Conservation (phyloP, 495 filamentous ascomycete species). For the Neurospora tetrasperma region DNA sequence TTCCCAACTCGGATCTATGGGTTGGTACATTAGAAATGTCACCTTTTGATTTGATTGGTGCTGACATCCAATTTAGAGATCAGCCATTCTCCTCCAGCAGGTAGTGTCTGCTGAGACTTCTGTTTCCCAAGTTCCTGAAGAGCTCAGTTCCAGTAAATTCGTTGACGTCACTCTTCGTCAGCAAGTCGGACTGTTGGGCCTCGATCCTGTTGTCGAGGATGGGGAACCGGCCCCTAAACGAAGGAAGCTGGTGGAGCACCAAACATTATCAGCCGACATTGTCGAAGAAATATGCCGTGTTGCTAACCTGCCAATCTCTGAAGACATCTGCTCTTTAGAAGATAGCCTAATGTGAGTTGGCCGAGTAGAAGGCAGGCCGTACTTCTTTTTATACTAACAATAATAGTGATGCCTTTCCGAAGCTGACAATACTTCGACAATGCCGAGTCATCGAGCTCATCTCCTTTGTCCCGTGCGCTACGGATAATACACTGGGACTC, state of each 20-base stretch:
- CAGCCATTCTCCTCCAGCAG: slow-evolving; percentile 22
- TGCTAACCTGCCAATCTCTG: slow-evolving; percentile 9
- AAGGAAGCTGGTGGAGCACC: slow-evolving; percentile 17
- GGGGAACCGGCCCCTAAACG: slow-evolving; percentile 23
- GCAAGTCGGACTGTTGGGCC: slow-evolving; percentile 15
- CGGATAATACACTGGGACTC: slow-evolving; percentile 21
- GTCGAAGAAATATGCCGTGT: slow-evolving; percentile 15
- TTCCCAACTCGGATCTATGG: background rate
- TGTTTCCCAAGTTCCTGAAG: slow-evolving; percentile 1
- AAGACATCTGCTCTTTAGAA: slow-evolving; percentile 3
- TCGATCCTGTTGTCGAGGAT: slow-evolving; percentile 5
- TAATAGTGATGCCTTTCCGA: slow-evolving; percentile 18
- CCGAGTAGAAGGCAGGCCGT: background rate
- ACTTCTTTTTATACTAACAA: background rate
- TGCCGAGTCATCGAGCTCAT: slow-evolving; percentile 26
- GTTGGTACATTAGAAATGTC: background rate
- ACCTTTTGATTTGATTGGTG: background rate
- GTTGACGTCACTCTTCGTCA: slow-evolving; percentile 17
- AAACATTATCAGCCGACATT: slow-evolving; percentile 8
- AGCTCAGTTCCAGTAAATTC: slow-evolving; percentile 17
- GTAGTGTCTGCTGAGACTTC: slow-evolving; percentile 2
- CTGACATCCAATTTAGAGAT: slow-evolving; percentile 22
- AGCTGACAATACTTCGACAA: slow-evolving; percentile 18
- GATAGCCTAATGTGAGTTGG: background rate
- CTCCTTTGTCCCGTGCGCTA: slow-evolving; percentile 26